phyloP scores from a whole-genome alignment of 345 rosid species.

The Streptanthus diversifolius region DNA sequence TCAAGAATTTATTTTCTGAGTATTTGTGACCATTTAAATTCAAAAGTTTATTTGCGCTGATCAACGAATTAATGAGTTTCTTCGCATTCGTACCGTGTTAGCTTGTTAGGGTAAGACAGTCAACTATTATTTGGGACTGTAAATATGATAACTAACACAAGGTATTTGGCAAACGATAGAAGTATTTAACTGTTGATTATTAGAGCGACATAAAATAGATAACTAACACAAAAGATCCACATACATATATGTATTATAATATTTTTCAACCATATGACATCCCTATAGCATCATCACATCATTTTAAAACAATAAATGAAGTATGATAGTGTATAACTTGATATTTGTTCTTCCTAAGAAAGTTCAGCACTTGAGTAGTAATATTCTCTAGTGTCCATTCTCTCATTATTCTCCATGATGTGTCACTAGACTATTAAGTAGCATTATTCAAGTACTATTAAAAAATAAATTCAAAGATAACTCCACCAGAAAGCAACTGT shows the following conservation, averaged over 20 bases:
- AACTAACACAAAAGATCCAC: background rate
- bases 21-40: background rate
- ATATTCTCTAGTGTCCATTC: constrained; percentile 38
- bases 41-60: background rate
- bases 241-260: background rate
- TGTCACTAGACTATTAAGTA: constrained; percentile 28
- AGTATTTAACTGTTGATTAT: background rate
- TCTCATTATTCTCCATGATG: constrained; percentile 38
- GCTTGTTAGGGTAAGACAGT: background rate
- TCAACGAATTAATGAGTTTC: background rate
- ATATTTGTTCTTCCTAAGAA: constrained; percentile 25
- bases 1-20: background rate
- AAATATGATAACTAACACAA: background rate
- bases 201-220: background rate
- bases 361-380: constrained; percentile 33
- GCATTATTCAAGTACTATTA: background rate
- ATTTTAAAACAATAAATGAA: constrained; percentile 6
- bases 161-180: background rate
- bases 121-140: background rate
- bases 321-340: background rate
- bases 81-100: background rate
- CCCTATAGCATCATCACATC: constrained; percentile 1
- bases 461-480: constrained; percentile 11
- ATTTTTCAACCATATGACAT: background rate
- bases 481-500: constrained; percentile 23